These are phyloP conservation scores for Schwanniomyces sp. DNA, from an alignment of 805 yeast species.

Conservation along the genomic window DNA sequence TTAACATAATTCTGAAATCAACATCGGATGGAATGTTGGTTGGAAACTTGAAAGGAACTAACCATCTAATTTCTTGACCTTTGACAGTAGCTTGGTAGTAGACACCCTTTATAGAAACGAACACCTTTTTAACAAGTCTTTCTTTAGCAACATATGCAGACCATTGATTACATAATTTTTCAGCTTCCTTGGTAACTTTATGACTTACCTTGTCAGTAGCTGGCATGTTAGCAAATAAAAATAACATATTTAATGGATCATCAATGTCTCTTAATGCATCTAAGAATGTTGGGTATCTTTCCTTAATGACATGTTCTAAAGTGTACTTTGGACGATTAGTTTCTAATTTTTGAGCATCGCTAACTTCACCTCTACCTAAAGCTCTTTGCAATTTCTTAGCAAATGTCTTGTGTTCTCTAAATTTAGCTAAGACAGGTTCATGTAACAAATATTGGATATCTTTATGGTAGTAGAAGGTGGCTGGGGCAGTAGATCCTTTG, in stretches of 20 bases:
- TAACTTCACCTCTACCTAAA: conserved; percentile 87
- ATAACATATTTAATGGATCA: conserved; percentile 93
- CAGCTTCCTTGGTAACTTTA: conserved; percentile 85
- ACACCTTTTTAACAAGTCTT: conserved; percentile 78
- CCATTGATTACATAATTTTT: conserved; percentile 89
- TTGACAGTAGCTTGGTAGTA: conserved; percentile 86
- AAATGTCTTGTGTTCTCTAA: conserved; percentile 94
- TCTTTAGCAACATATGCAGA: conserved; percentile 88
- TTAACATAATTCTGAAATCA: conserved; percentile 95
- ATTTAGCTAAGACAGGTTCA: conserved; percentile 88
- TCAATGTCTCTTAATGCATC: conserved; percentile 94
- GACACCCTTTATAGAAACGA: conserved; percentile 95
- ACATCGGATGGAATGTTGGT: conserved; percentile 92
- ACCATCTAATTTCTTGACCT: conserved; percentile 95
- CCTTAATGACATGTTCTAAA: conserved; percentile 87
- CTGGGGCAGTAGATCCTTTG: conserved; percentile 96
- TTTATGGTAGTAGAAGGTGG: conserved; percentile 89
- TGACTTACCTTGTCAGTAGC: conserved; percentile 83
- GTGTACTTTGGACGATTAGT: conserved; percentile 79
- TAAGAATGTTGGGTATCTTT: conserved; percentile 89
- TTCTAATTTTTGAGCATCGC: conserved; percentile 85
- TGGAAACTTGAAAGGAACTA: conserved; percentile 96
- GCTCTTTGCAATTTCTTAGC: conserved; percentile 88
- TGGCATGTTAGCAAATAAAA: conserved; percentile 91
- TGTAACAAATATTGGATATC: conserved; percentile 94